These are phyloP conservation scores for Linnemannia hyalina DNA, from an alignment of 192 early-diverging fungal species.

Conservation along the genomic window DNA sequence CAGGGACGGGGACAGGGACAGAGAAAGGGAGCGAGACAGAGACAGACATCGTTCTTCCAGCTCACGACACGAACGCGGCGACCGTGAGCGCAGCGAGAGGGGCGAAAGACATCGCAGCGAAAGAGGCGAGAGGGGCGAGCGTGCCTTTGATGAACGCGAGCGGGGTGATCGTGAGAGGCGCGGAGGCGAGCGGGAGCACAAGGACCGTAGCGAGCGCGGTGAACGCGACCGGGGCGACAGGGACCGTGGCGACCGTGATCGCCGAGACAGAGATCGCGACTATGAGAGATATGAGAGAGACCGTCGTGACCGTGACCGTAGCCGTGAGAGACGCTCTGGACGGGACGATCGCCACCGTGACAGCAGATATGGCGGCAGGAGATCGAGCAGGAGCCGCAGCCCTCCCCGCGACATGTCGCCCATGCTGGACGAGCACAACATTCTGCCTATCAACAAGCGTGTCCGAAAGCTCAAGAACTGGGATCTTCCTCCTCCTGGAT, in stretches of 20 bases:
- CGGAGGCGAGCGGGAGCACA: conserved; percentile 49
- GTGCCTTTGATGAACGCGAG: conserved; percentile 23
- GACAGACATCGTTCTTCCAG: conserved; percentile 60
- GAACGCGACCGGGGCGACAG: conserved; percentile 58
- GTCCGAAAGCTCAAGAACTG: conserved; percentile 87
- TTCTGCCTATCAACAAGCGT: conserved; percentile 85
- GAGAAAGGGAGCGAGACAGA: conserved; percentile 64
- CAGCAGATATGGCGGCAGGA: conserved; percentile 57
- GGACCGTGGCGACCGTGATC: conserved; percentile 55
- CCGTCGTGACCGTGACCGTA: conserved; percentile 63
- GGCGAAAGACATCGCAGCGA: conserved; percentile 41
- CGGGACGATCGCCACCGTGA: conserved; percentile 59
- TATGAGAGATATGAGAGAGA: conserved; percentile 54
- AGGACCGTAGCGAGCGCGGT: conserved; percentile 51
- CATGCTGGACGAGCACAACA: conserved; percentile 54
- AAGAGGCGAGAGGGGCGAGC: conserved; percentile 49
- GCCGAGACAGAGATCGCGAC: conserved; percentile 54
- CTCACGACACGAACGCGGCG: conserved; percentile 50
- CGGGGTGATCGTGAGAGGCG: conserved; percentile 58
- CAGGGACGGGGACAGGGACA: conserved; percentile 61
- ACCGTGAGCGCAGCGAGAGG: conserved; percentile 48
- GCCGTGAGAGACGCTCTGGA: conserved; percentile 54
- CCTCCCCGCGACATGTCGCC: conserved; percentile 50
- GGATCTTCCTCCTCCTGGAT: conserved; percentile 93
- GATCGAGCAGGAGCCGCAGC: conserved; percentile 63